Evolutionary conservation across 495 filamentous ascomycete genomes (phyloP), one percentile per base, ranked within the genome.

Genomic region (Ascodesmis nigricans): DNA sequence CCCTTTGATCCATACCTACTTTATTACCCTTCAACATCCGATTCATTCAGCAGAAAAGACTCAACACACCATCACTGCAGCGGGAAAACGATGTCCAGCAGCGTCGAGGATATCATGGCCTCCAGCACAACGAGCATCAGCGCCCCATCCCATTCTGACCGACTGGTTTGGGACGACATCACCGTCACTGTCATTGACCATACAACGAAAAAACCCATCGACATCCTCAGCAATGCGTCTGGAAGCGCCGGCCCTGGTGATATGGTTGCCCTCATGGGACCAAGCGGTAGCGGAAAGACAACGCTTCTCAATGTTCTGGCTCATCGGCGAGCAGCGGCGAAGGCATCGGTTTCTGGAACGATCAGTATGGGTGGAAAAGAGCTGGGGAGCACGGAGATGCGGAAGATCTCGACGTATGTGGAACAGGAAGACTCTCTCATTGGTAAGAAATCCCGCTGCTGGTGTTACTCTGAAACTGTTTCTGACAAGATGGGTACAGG

Each of bases 401-500:
- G 61, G 9, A 55, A 60, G 15, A 56, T 78, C 33, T 67, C 59
- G 29, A 65, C 69, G 13, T 82, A 78, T 47, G 78, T 90, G 8
- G 78, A 90, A 62, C 78, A 84, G 54, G 76, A 83, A 36, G 78
- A 90, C 59, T 67, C 75, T 2, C 58, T 90, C 3, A 73, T 82
- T 29, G 78, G 78, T 40, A 40, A 20, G 9, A 3, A 10, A 16
- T 3, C 29, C 14, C 14, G 3, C 29, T 14, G 2, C 4, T 18
- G 10, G 13, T 2, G 16, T 25, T 25, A 7, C 6, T 6, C 7
- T 25, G n/a, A 10, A 3, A 10, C 10, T 20, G n/a, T 19, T 31
- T 18, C 17, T 19, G 4, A 9, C 5, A 10, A 14, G 21, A 9
- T 5, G 10, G n/a, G 22, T 5, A 9, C 9, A 40, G 37, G 37